Conservation (phyloP, 2,329 filamentous ascomycete genomes). For the Fusarium ramigenum region DNA sequence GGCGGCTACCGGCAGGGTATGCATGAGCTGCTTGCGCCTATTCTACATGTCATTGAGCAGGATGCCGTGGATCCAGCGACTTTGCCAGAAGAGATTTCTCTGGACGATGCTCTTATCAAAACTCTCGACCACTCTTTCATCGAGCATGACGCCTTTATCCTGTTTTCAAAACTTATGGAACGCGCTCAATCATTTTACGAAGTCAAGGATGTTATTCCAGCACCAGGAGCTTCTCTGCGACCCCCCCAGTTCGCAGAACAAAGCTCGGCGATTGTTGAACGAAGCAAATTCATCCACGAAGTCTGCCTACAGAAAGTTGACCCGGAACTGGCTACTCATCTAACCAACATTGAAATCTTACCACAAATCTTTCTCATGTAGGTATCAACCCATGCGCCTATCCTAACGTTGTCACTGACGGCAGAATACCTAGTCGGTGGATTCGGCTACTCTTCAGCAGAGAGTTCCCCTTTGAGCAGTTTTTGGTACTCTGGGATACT, state of each 20-base stretch:
- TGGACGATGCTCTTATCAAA: slow-evolving; percentile 66
- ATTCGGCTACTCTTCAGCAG: slow-evolving; percentile 91
- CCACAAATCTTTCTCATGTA: slow-evolving; percentile 97
- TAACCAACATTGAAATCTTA: slow-evolving; percentile 86
- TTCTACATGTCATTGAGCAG: slow-evolving; percentile 83
- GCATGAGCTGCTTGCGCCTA: slow-evolving; percentile 93
- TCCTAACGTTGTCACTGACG: background rate
- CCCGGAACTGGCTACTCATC: slow-evolving; percentile 81
- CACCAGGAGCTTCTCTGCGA: slow-evolving; percentile 24
- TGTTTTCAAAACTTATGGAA: slow-evolving; percentile 91
- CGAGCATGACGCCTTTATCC: slow-evolving; percentile 88
- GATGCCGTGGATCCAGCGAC: slow-evolving; percentile 74
- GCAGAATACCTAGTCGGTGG: slow-evolving; percentile 73
- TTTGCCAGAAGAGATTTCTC: slow-evolving; percentile 45
- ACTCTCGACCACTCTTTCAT: slow-evolving; percentile 78
- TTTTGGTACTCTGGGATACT: slow-evolving; percentile 88
- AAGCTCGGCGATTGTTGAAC: slow-evolving; percentile 75
- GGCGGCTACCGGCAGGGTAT: slow-evolving; percentile 97
- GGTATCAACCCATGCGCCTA: slow-evolving; percentile 37
- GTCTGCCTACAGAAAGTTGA: slow-evolving; percentile 81
- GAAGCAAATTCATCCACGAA: slow-evolving; percentile 89
- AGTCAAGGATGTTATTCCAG: slow-evolving; percentile 50
- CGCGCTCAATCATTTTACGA: slow-evolving; percentile 89
- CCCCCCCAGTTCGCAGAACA: slow-evolving; percentile 46
- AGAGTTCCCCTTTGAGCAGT: slow-evolving; percentile 89